Evolutionary conservation across 2,329 filamentous ascomycete species (phyloP).

Genomic region (Fusarium sarcochroum): DNA sequence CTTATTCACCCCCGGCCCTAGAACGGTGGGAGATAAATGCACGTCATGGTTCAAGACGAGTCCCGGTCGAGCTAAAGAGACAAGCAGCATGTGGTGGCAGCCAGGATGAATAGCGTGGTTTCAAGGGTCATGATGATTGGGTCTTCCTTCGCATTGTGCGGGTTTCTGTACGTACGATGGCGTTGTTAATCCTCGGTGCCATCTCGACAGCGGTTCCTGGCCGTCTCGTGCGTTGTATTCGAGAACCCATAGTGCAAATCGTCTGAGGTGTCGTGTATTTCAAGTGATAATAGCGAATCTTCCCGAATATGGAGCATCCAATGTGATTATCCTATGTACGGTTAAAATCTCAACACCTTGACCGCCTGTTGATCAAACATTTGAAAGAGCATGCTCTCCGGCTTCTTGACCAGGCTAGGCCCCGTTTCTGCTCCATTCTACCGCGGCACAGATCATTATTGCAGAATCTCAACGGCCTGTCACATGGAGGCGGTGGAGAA

Average conservation of each 20-base stretch:
- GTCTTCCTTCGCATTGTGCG: background rate
- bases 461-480: constrained; percentile 42
- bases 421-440: constrained; percentile 33
- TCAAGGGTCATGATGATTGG: constrained; percentile 36
- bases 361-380: constrained; percentile 44
- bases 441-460: constrained; percentile 46
- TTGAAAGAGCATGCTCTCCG: constrained; percentile 21
- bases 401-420: constrained; percentile 34
- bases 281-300: constrained; percentile 12
- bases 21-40: constrained; percentile 41
- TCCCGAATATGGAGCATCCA: constrained; percentile 15
- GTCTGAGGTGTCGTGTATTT: constrained; percentile 4
- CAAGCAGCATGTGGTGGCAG: constrained; percentile 45
- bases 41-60: constrained; percentile 50
- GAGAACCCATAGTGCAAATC: constrained; percentile 18
- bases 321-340: background rate
- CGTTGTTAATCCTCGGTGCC: constrained; percentile 43
- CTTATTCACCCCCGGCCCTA: constrained; percentile 27
- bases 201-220: constrained; percentile 37
- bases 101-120: constrained; percentile 43
- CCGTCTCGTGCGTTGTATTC: constrained; percentile 6
- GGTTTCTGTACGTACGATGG: constrained; percentile 30
- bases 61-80: constrained; percentile 39
- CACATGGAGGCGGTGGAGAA: constrained; percentile 43
- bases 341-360: constrained; percentile 32